Base-by-base conservation (phyloP, 1,284 basidiomycete species). In the Microbotryum saponariae region DNA sequence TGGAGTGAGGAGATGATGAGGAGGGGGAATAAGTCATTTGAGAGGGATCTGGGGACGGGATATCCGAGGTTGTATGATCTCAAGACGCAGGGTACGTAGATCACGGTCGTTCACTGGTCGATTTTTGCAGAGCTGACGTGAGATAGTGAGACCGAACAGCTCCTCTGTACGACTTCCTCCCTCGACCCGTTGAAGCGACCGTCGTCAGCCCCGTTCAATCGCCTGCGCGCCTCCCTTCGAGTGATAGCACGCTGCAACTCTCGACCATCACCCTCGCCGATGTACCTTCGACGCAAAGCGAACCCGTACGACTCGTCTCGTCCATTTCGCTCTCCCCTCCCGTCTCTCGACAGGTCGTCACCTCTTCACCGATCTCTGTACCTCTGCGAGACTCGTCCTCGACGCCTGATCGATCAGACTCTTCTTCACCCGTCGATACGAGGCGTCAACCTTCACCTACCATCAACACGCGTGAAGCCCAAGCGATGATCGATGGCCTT, bases 381-480 rank as follows among this genome's bases (percentile, higher is more conserved):
- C 37, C 37, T 42, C 37, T 42, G 16, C 37, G 37, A 42, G 37
- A 18, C 37, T 42, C 37, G 16, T 42, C 37, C 37, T 42, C 37
- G 37, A 42, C 33, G n/a, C 55, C 48, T 37, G 16, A 37, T 14
- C 4, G 52, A 6, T 20, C 8, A 23, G 52, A 1, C 16, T 10
- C 51, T n/a, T 25, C 51, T 45, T 44, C 46, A 20, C 27, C 58
- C 14, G 12, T 59, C 48, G 59, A 59, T 21, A 58, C 58, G 6
- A 37, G 65, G 27, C 62, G 70, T 2, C 81, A 83, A 69, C 82
- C 85, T 9, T 85, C 86, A 0, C 85, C 87, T 6, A 91, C 88
- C 0, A 84, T 90, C 65, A 89, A 89, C 73, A 91, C 88, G 51
- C 91, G 91, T 74, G 88, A 90, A 66, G 92, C 92, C 4, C 90